These are phyloP conservation scores for Phytopythium cucurbitacearum DNA, from an alignment of 352 stramenopile genomes.

Conservation along the genomic window DNA sequence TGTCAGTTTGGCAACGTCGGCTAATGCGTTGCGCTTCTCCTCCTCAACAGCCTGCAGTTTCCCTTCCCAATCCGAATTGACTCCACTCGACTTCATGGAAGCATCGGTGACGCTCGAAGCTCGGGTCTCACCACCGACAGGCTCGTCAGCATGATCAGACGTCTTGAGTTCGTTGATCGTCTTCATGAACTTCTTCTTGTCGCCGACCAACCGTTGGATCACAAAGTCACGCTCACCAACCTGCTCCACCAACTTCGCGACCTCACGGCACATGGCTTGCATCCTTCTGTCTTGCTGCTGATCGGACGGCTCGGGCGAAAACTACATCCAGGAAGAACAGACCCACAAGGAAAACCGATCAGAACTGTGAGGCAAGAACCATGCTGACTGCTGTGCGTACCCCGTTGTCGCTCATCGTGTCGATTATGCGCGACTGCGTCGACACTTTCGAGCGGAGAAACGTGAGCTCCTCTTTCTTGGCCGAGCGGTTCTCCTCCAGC, in stretches of 20 bases:
- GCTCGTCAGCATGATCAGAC: conserved; percentile 11
- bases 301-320: conserved; percentile 21
- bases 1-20: conserved; percentile 14
- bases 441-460: conserved; percentile 41
- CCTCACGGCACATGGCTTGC: conserved; percentile 53
- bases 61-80: conserved; percentile 22
- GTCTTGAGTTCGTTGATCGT: conserved; percentile 43
- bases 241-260: conserved; percentile 50
- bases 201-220: conserved; percentile 52
- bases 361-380: background rate
- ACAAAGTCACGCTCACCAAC: conserved; percentile 46
- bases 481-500: conserved; percentile 32
- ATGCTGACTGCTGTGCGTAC: conserved; percentile 7
- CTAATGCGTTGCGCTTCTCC: conserved; percentile 22
- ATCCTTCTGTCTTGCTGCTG: conserved; percentile 46
- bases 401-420: conserved; percentile 39
- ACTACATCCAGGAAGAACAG: conserved; percentile 7
- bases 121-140: conserved; percentile 3
- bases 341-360: background rate
- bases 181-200: conserved; percentile 36
- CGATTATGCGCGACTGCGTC: conserved; percentile 53
- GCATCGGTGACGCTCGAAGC: conserved; percentile 16
- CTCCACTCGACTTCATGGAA: conserved; percentile 14
- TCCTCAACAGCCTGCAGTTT: conserved; percentile 25
- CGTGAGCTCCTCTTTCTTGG: conserved; percentile 40